phyloP scores from a whole-genome alignment of 2,329 filamentous ascomycete genomes.

The Xylariaceae sp. region DNA sequence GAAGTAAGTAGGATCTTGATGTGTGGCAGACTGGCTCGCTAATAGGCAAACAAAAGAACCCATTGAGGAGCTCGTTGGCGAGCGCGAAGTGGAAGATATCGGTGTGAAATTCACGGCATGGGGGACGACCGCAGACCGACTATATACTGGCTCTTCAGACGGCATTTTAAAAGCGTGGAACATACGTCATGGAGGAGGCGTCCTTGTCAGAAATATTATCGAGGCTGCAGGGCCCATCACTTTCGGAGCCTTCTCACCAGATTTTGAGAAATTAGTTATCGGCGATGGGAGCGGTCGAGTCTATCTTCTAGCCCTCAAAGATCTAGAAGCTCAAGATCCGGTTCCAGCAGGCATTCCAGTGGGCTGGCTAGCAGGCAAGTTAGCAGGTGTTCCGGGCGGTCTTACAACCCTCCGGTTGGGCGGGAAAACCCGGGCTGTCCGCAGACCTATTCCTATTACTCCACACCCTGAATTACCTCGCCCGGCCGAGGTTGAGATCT shows the following conservation, averaged over 20 bases:
- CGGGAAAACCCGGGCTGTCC: slow-evolving; percentile 32
- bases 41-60: slow-evolving; percentile 20
- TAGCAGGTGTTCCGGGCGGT: slow-evolving; percentile 17
- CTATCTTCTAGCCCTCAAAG: slow-evolving; percentile 50
- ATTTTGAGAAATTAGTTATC: slow-evolving; percentile 51
- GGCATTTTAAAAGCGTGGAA: slow-evolving; percentile 63
- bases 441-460: slow-evolving; percentile 45
- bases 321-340: slow-evolving; percentile 38
- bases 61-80: slow-evolving; percentile 36
- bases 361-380: slow-evolving; percentile 24
- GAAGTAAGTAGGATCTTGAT: slow-evolving; percentile 39
- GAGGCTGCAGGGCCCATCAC: slow-evolving; percentile 54
- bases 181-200: slow-evolving; percentile 42
- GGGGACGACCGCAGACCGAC: slow-evolving; percentile 52
- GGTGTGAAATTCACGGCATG: slow-evolving; percentile 63
- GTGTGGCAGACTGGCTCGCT: neutral
- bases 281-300: slow-evolving; percentile 60
- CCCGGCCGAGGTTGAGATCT: slow-evolving; percentile 26
- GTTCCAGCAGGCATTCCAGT: too few relatives aligned
- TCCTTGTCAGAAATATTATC: slow-evolving; percentile 49
- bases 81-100: slow-evolving; percentile 53
- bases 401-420: slow-evolving; percentile 36
- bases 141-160: slow-evolving; percentile 63
- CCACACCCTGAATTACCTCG: slow-evolving; percentile 48
- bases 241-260: slow-evolving; percentile 55